Evolutionary conservation across 768 basidiomycete genomes (phyloP), one percentile per base, ranked within the genome.

Genomic region (Suillus ampliporus): DNA sequence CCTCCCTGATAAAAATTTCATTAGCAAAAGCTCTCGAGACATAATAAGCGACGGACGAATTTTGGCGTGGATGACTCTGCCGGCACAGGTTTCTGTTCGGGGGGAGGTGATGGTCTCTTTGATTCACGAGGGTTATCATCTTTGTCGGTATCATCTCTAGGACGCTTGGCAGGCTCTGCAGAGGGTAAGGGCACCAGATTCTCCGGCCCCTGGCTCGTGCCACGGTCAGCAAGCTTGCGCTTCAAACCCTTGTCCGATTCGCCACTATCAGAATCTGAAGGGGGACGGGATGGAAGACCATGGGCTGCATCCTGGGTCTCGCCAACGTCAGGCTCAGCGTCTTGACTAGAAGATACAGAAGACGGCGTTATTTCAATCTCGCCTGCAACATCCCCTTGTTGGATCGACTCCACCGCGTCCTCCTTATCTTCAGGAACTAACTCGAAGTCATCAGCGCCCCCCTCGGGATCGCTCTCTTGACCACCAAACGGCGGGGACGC

Each of bases 51-150:
- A 79, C 84, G 63, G 67, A 88, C 88, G 61, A 80, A 68, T 75
- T 87, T 83, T 23, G 81, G 73, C 59, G 78, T 67, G 5, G 80
- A 76, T 0, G 78, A 46, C 70, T 71, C 60, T 31, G 67, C 59
- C 8, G 61, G 60, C 4, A 65, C 41, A 41, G 67, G 48, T 21
- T 68, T 60, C 44, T 79, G 77, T 61, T 89, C 87, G 1, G 89
- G 91, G 34, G 90, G 89, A 19, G 91, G 91, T 13, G 90, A 85
- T 4, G 84, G 87, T 63, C 86, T 77, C 69, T 87, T 87, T 4
- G 77, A 72, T 54, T 84, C 83, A 44, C 84, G 82, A 19, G 88
- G 87, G 69, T 90, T 89, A 47, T 82, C 85, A 67, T 87, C 88
- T 65, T 80, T 78, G 68, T 88, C 84, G 5, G 84, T 68, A 44